Evolutionary conservation across 768 basidiomycete genomes (phyloP), one percentile per base, ranked within the genome.

Genomic region (Austroboletus eburneus): DNA sequence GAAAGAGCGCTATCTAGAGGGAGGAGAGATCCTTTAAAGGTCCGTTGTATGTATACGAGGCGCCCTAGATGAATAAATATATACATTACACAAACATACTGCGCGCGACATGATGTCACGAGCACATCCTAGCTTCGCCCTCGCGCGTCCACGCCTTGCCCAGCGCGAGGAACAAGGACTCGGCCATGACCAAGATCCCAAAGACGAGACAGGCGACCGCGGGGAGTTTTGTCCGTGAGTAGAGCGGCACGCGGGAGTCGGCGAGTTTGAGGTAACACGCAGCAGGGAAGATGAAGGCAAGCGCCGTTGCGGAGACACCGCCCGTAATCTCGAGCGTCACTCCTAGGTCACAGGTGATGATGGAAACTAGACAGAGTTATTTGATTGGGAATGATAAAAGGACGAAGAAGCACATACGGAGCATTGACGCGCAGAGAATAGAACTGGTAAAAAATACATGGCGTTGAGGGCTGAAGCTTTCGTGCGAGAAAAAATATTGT

Each of bases 271-370:
- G 69, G 70, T 88, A 92, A 64, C 91, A 95, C 3, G 80, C 83
- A 0, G 91, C 85, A 9, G 91, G 87, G 62, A 92, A 92, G 53
- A 97, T 92, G 70, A 85, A 97, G 4, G 95, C 95, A 9, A 97
- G 77, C 0, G 91, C 82, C 0, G 92, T 91, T 5, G 90, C 90
- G 13, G 90, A 90, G 10, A 90, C 78, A n/a, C 95, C 95, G n/a
- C 96, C 96, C 0, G 93, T 94, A 36, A 99, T 87, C 71, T 99
- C 96, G 32, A 99, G 83, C 71, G 95, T 96, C 37, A 97, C 86
- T n/a, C 96, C 96, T 13, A 99, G 78, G 65, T 99, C 95, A 62
- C 93, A 96, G 2, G 95, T 97, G 47, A 93, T 75, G 45, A 97
- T 75, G 5, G 95, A 81, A 49, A 96, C 93, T 94, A 61, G 13